phyloP scores from a whole-genome alignment of 352 stramenopile genomes.

The Pythium apleroticum region DNA sequence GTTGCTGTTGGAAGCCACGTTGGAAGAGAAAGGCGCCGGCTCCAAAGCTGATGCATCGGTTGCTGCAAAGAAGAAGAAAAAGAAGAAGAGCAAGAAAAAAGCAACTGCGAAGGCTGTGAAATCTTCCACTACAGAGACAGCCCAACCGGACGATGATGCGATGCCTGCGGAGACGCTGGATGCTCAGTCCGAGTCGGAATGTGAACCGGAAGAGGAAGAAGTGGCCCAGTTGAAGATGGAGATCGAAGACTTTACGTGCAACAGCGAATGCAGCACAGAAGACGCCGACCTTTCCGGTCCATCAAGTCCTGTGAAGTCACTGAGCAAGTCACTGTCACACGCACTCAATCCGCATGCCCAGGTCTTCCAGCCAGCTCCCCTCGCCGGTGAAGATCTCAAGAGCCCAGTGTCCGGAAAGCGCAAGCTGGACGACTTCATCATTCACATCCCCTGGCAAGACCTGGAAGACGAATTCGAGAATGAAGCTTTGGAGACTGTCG shows the following conservation, averaged over 20 bases:
- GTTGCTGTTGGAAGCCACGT: constrained; percentile 48
- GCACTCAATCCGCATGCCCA: constrained; percentile 59
- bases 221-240: neutral
- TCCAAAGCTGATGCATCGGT: neutral
- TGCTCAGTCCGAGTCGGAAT: constrained; percentile 3
- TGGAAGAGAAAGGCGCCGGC: constrained; percentile 21
- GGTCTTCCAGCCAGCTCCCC: constrained; percentile 45
- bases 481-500: neutral
- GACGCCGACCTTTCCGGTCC: constrained; percentile 24
- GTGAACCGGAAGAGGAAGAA: constrained; percentile 20
- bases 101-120: constrained; percentile 13
- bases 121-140: neutral
- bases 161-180: neutral
- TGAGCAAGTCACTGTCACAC: constrained; percentile 12
- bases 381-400: constrained; percentile 1
- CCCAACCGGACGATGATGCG: neutral
- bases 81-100: constrained; percentile 40
- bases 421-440: constrained; percentile 72
- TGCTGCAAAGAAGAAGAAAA: constrained; percentile 13
- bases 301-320: constrained; percentile 16
- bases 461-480: constrained; percentile 11
- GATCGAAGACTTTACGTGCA: constrained; percentile 11
- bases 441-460: constrained; percentile 40
- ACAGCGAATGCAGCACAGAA: constrained; percentile 27
- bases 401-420: constrained; percentile 45